A percentile compares a stretch with the other conserved stretches of the same genome.
Evolutionary conservation across 1,284 basidiomycete genomes (phyloP).

Genomic region (Porogramme epimiltina): DNA sequence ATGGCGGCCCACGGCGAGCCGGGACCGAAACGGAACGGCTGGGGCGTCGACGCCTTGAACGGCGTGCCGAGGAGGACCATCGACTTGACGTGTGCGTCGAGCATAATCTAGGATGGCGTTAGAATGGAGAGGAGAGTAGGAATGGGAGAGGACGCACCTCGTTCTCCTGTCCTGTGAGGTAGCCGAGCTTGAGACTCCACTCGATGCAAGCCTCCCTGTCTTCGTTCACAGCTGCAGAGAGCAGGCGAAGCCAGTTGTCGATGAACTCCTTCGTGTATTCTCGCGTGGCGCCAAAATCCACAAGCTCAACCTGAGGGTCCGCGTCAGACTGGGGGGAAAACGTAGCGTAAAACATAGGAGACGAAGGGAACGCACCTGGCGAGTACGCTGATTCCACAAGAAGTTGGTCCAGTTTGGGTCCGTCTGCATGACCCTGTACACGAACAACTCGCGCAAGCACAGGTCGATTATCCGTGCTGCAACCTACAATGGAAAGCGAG

Average conservation of each 20-base stretch:
- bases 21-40: constrained; percentile 75
- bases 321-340: neutral
- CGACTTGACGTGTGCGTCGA: constrained; percentile 85
- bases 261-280: constrained; percentile 89
- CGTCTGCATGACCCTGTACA: constrained; percentile 95
- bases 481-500: constrained; percentile 78
- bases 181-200: constrained; percentile 83
- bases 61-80: constrained; percentile 85
- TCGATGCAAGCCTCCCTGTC: constrained; percentile 73
- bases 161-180: constrained; percentile 89
- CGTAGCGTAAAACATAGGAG: neutral
- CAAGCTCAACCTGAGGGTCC: constrained; percentile 75
- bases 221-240: constrained; percentile 76
- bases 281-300: constrained; percentile 96
- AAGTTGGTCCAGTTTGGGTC: constrained; percentile 99
- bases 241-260: constrained; percentile 82
- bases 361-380: constrained; percentile 40
- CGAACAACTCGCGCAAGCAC: constrained; percentile 89
- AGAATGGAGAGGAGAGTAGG: neutral
- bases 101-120: constrained; percentile 65
- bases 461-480: constrained; percentile 83
- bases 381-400: constrained; percentile 75
- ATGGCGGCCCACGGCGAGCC: constrained; percentile 67
- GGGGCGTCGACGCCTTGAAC: constrained; percentile 63
- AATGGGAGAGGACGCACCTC: constrained; percentile 48